Evolutionary conservation across 2,329 filamentous ascomycete species (phyloP), one percentile per base, ranked within the genome.

Genomic region (Aotearoamyces nothofagi): DNA sequence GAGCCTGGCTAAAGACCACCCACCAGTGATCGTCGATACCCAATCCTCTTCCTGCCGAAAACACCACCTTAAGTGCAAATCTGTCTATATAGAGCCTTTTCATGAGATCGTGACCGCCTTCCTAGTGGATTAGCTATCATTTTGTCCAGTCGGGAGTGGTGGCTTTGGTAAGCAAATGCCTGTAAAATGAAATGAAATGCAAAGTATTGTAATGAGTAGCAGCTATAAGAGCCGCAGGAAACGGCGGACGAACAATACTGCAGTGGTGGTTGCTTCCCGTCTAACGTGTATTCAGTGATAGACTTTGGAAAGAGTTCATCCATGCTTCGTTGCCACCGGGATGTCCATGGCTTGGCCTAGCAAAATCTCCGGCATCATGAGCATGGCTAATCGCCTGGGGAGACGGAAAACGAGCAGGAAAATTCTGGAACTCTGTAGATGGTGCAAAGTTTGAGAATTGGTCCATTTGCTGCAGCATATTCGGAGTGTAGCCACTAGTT

Each of bases 291-390:
- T 78, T 78, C 37, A 84, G 63, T 2, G 78, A 84, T 11, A 84
- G 56, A 7, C 77, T 69, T 48, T 83, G 77, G 48, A 82, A 81
- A 5, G 63, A 54, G 30, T 58, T 56, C 15, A 63, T 54, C 74
- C 76, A 80, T 27, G 78, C 73, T 26, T 61, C 51, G 10, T 41
- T 44, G 44, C 53, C 14, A 40, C 42, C 26, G 40, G 49, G 34
- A 49, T 54, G 28, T 40, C 43, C 33, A 48, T 49, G 37, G 41
- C 57, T 43, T 62, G 61, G 16, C 51, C 49, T 28, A 51, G 47
- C 33, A 66, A 53, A 47, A 7, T 61, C 58, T 11, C 40, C 47
- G 11, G 46, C 38, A 31, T 58, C 57, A 24, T 52, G 51, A 22
- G 51, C 49, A 25, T 51, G 47, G 5, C 44, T 37, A 14, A 46